Base-by-base conservation (phyloP, 345 rosid species). In the Camelina neglecta region DNA sequence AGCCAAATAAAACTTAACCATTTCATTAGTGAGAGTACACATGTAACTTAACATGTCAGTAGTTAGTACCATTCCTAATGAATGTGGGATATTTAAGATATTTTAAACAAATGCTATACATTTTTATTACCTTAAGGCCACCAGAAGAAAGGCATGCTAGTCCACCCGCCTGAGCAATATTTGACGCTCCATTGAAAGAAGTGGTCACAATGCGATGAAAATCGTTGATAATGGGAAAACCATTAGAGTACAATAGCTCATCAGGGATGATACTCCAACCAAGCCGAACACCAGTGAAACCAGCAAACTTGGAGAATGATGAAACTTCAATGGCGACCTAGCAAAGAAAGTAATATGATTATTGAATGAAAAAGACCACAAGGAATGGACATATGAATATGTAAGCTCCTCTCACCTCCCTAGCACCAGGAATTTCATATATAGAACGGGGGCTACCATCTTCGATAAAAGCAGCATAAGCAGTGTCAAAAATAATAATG, bases 241-340 rank as follows among this genome's bases (percentile, higher is more conserved):
- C 95, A 65, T 81, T 86, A 8, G 93, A 86, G 65, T 76, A 93
- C 6, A 65, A 59, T 39, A 93, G 90, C 76, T 90, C 95, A 75
- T 88, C 83, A 7, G 97, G 95, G 45, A 93, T 89, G 47, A 90
- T 86, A 0, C 92, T 86, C 98, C 97, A 93, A 47, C 98, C 98
- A 29, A 90, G 95, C 10, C 98, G 87, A 48, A 90, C 93, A 1
- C 98, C 98, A 0, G 97, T 90, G 84, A 93, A 93, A 11, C 97
- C 98, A 31, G 93, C 93, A 73, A 89, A 86, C 70, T 93, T 93
- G 54, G 97, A 90, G 79, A 90, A 90, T 9, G 98, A 93, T 16
- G 95, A 90, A 44, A 90, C 51, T 78, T 93, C 98, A 65, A 93
- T 85, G 0, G 98, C 97, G 11, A 93, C 96, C 97, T 92, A 75